phyloP scores from a whole-genome alignment of 2,329 filamentous ascomycete species.

The Lizonia empirigonia region DNA sequence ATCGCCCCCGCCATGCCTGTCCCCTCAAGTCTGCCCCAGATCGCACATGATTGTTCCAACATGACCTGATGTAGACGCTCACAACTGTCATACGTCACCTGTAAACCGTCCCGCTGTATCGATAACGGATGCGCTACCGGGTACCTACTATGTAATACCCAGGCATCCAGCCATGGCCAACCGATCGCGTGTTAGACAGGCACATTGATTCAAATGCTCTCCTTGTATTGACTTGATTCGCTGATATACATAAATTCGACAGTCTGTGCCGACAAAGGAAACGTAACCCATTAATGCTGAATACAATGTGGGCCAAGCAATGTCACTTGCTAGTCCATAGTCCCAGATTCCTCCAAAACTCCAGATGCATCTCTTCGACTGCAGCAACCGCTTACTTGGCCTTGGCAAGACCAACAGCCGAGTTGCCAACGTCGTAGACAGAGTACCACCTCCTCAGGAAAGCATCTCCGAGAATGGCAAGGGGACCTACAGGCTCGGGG shows the following conservation, averaged over 20 bases:
- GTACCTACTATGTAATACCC: too few relatives aligned
- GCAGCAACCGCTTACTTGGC: conserved; percentile 63
- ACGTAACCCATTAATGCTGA: conserved; percentile 20
- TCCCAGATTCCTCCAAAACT: conserved; percentile 7
- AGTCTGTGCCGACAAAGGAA: conserved; percentile 15
- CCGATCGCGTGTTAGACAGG: background rate
- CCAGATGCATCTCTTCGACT: background rate
- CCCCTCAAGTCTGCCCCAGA: background rate
- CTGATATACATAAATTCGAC: conserved; percentile 22
- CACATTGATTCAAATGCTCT: background rate
- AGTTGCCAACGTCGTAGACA: conserved; percentile 91
- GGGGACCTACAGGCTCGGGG: conserved; percentile 82
- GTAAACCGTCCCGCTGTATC: conserved; percentile 14
- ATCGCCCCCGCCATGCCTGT: conserved; percentile 5
- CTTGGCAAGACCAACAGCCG: conserved; percentile 86
- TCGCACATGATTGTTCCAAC: conserved; percentile 1
- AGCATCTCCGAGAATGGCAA: conserved; percentile 91
- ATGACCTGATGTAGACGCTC: background rate
- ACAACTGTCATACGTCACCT: conserved; percentile 19
- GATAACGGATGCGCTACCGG: conserved; percentile 19
- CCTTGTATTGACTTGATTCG: conserved; percentile 20
- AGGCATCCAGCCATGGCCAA: background rate
- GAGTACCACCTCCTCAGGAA: conserved; percentile 88
- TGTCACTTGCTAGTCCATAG: background rate
- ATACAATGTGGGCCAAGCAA: conserved; percentile 28